Percentiles rank a stretch among this genome's conserved stretches.
Evolutionary conservation across 108 stramenopile species (phyloP).

Genomic region (Nitzschia putrida): DNA sequence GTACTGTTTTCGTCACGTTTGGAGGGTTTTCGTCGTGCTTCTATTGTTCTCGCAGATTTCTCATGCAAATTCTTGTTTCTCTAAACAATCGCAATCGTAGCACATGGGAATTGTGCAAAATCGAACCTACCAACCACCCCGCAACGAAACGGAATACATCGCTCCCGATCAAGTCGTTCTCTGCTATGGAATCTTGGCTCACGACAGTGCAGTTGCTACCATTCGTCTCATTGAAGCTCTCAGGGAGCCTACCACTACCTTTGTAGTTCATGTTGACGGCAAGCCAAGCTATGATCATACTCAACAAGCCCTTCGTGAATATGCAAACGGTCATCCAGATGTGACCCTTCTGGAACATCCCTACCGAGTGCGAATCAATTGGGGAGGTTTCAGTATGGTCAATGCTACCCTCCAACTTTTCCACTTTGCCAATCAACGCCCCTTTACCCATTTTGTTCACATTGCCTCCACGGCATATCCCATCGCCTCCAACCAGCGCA

Average conservation of each 20-base stretch:
- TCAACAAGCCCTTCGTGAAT: constrained; percentile 57
- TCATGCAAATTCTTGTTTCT: neutral
- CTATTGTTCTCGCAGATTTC: neutral
- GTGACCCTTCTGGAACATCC: constrained; percentile 70
- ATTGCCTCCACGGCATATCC: constrained; percentile 91
- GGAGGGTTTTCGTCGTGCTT: no score
- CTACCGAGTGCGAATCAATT: constrained; percentile 84
- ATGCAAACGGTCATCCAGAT: constrained; percentile 52
- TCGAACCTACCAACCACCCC: constrained; percentile 73
- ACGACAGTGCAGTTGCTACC: constrained; percentile 74
- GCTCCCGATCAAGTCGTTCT: constrained; percentile 65
- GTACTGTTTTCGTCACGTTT: constrained; percentile 7
- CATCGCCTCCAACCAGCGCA: constrained; percentile 86
- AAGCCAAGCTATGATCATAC: constrained; percentile 71
- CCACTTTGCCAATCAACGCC: constrained; percentile 50
- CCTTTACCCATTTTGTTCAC: constrained; percentile 86
- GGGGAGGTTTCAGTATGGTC: constrained; percentile 95
- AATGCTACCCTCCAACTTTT: constrained; percentile 89
- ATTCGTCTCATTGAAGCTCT: constrained; percentile 84
- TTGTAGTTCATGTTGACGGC: constrained; percentile 90
- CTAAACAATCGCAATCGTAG: neutral
- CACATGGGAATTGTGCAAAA: constrained; percentile 63
- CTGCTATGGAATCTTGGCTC: constrained; percentile 83
- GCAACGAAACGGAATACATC: constrained; percentile 65
- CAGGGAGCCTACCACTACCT: constrained; percentile 63